phyloP scores from a whole-genome alignment of 768 basidiomycete species.

The Russula foetens region DNA sequence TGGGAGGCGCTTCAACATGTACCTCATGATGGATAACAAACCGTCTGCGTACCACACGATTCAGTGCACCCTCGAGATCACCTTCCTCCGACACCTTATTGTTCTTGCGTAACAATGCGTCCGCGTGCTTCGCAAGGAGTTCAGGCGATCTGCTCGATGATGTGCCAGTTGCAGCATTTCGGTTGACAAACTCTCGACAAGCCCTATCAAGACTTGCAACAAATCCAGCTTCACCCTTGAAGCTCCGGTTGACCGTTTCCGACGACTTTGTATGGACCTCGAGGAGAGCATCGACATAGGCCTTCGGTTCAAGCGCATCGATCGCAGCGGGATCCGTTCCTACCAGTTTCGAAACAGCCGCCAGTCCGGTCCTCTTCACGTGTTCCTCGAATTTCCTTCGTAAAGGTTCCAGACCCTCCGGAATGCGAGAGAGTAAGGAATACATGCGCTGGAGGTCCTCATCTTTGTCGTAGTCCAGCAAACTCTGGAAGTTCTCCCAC shows the following conservation, averaged over 20 bases:
- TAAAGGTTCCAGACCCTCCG: slow-evolving; percentile 83
- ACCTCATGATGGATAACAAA: background rate
- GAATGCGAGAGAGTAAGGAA: slow-evolving; percentile 78
- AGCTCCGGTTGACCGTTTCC: slow-evolving; percentile 80
- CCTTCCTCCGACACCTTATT: slow-evolving; percentile 93
- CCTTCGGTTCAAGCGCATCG: slow-evolving; percentile 78
- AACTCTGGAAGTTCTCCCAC: slow-evolving; percentile 87
- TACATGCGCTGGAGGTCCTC: slow-evolving; percentile 97
- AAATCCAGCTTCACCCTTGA: slow-evolving; percentile 89
- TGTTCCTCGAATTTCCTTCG: slow-evolving; percentile 92
- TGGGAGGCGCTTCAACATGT: background rate
- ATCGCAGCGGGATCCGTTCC: slow-evolving; percentile 45
- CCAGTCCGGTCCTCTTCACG: slow-evolving; percentile 84
- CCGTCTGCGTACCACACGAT: slow-evolving; percentile 67
- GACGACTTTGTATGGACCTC: slow-evolving; percentile 90
- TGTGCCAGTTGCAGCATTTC: slow-evolving; percentile 79
- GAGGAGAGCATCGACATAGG: slow-evolving; percentile 87
- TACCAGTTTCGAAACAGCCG: slow-evolving; percentile 66
- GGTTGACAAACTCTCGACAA: slow-evolving; percentile 91
- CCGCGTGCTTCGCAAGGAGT: slow-evolving; percentile 84
- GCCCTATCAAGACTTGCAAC: slow-evolving; percentile 92
- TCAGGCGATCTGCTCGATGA: slow-evolving; percentile 85
- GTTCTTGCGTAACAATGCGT: slow-evolving; percentile 83
- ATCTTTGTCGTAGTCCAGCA: slow-evolving; percentile 90
- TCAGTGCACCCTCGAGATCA: slow-evolving; percentile 82